phyloP scores from a whole-genome alignment of 179 eudicot species.

The Silene coronaria region DNA sequence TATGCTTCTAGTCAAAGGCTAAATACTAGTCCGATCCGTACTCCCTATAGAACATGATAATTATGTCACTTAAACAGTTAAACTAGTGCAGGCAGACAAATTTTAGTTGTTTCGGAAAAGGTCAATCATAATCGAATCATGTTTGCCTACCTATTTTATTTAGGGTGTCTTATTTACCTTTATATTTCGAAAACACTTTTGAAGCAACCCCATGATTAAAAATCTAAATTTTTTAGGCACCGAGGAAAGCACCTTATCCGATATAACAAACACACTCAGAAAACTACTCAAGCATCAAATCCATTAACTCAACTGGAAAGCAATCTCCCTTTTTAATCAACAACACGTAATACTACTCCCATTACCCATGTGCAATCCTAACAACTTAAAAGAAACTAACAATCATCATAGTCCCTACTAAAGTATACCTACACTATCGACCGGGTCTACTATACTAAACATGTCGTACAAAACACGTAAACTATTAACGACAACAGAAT shows the following conservation, averaged over 20 bases:
- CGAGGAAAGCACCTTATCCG: not conserved
- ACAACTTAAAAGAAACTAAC: not conserved
- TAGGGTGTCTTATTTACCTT: not conserved
- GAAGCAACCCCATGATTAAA: too few species aligned
- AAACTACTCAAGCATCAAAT: not conserved
- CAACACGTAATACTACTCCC: not conserved
- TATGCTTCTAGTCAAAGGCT: too few species aligned
- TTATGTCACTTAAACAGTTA: too few species aligned
- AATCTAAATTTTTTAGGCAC: too few species aligned
- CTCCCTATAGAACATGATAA: not conserved
- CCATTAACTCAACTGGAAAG: not conserved
- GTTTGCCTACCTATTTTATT: not conserved
- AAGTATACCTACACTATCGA: not conserved
- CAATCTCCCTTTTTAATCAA: conserved; percentile 4
- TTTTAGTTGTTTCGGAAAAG: not conserved
- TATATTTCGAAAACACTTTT: not conserved
- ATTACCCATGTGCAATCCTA: not conserved
- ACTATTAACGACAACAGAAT: too few species aligned
- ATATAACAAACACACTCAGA: not conserved
- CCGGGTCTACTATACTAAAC: too few species aligned
- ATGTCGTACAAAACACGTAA: too few species aligned
- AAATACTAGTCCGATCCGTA: too few species aligned
- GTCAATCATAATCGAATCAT: not conserved
- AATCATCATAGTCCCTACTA: not conserved
- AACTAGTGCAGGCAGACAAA: not conserved